Evolutionary conservation across 2,329 filamentous ascomycete genomes (phyloP), one percentile per base, ranked within the genome.

Genomic region (Fusarium stilboides): DNA sequence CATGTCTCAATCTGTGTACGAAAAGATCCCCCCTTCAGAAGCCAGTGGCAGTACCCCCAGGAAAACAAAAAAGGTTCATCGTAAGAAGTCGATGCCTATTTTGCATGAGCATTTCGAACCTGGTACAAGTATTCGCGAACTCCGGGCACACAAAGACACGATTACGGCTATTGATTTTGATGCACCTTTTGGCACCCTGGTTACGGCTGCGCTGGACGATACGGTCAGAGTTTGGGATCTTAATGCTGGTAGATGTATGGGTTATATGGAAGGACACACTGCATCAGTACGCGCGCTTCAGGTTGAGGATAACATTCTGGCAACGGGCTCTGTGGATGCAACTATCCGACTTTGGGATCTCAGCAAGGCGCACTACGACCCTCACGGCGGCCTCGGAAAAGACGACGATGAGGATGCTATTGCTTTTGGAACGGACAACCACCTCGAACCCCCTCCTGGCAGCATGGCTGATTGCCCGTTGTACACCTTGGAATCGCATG

Each of bases 1-100:
- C 83, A 98, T 98, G 96, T 98, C 96, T 5, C 94, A 98, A 79
- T 98, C 94, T 14, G 93, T 99, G 72, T 99, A 98, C 79, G 92
- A 97, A 72, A 98, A 98, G 80, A 83, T 99, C 10, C 93, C 94
- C 2, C 81, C 82, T 12, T 83, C 87, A 12, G 61, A 65, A 65
- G 77, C 81, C 28, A 78, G 78, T 22, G 28, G 28, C 10, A 85
- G 80, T 72, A 84, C 86, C 3, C 83, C 87, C 9, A 76, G 77
- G 47, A 86, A 84, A 75, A 70, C 80, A 17, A 85, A 84, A 72
- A 85, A 85, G 71, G 88, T 86, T 39, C 86, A 87, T 65, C 86
- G 91, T 57, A 88, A 91, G 65, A 94, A 92, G 79, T 97, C 94
- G 0, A 97, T 97, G 92, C 94, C 95, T 9, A 92, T 98, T 58